A percentile compares a stretch with the other conserved stretches of the same genome.
These are phyloP conservation scores for Craterostigma plantagineum DNA, from an alignment of 257 asterid genomes.

Conservation along the genomic window DNA sequence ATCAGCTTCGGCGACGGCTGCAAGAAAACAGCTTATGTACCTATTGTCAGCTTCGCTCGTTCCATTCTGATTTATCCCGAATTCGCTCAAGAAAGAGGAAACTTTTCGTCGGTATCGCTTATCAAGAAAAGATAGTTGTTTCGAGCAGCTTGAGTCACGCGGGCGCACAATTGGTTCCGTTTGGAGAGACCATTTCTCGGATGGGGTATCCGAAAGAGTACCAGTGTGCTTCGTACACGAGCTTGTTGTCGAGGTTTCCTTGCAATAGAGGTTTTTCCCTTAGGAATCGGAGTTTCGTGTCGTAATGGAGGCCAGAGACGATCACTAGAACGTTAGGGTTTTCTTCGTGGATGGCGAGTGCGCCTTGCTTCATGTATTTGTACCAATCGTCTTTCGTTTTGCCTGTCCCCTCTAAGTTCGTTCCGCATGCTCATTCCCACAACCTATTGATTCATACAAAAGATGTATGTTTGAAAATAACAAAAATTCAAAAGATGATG, in stretches of 20 bases:
- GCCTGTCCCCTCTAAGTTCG: conserved; percentile 41
- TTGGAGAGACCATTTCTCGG: conserved; percentile 13
- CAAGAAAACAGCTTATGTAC: conserved; percentile 24
- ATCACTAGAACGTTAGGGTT: conserved; percentile 37
- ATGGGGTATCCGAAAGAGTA: conserved; percentile 21
- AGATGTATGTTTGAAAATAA: conserved; percentile 49
- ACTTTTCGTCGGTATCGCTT: conserved; percentile 5
- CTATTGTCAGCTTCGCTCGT: conserved; percentile 18
- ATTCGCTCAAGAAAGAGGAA: conserved; percentile 54
- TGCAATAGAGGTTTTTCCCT: conserved; percentile 12
- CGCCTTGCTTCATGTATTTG: conserved; percentile 34
- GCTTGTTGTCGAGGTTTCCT: conserved; percentile 17
- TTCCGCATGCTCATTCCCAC: conserved; percentile 62
- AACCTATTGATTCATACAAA: conserved; percentile 14
- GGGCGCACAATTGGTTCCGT: conserved; percentile 18
- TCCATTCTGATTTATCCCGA: conserved; percentile 35
- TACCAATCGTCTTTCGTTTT: conserved; percentile 37
- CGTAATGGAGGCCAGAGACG: conserved; percentile 39
- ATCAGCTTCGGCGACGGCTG: conserved; percentile 19
- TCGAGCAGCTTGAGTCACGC: conserved; percentile 2
- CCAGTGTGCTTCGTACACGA: conserved; percentile 63
- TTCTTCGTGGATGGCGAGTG: conserved; percentile 22
- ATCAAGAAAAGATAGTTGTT: conserved; percentile 18
- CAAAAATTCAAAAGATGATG: too few relatives aligned
- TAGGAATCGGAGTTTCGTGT: conserved; percentile 21